A percentile compares a stretch with the other conserved stretches of the same genome.
Evolutionary conservation across 75 land plant species (phyloP).

Genomic region (Picea sitchensis): DNA sequence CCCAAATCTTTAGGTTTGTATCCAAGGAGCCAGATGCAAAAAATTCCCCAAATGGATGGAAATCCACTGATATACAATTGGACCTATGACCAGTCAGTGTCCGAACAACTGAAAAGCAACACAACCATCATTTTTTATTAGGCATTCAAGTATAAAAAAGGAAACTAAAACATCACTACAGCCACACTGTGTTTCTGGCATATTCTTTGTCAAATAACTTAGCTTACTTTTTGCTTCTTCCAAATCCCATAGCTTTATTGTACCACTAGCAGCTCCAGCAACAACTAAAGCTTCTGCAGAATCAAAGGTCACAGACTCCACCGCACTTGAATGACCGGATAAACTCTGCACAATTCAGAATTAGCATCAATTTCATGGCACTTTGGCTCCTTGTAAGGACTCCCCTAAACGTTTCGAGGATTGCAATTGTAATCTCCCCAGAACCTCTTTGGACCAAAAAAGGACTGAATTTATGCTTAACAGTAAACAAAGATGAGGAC

Average conservation of each 20-base stretch:
- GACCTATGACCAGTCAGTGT: slow-evolving; percentile 91
- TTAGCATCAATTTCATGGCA: neutral
- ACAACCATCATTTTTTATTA: neutral
- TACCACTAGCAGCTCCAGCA: slow-evolving; percentile 86
- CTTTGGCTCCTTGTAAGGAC: too few relatives aligned
- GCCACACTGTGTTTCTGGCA: neutral
- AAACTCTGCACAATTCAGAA: slow-evolving; percentile 57
- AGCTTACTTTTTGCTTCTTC: slow-evolving; percentile 81
- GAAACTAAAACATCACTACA: neutral
- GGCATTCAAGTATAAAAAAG: neutral
- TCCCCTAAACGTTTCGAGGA: too few relatives aligned
- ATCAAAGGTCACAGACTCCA: slow-evolving; percentile 87
- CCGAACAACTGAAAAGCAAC: slow-evolving; percentile 62
- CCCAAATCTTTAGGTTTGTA: slow-evolving; percentile 94
- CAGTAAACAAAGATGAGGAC: neutral
- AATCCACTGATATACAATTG: slow-evolving; percentile 73
- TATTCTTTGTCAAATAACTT: neutral
- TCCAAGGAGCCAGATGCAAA: slow-evolving; percentile 92
- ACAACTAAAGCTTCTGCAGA: slow-evolving; percentile 77
- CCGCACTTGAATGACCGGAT: slow-evolving; percentile 87
- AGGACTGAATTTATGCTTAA: neutral
- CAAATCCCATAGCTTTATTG: slow-evolving; percentile 89
- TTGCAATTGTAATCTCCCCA: too few relatives aligned
- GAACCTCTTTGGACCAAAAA: neutral
- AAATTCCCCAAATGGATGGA: slow-evolving; percentile 90